Percentiles rank a stretch among this genome's conserved stretches.
Evolutionary conservation across 2,329 filamentous ascomycete species (phyloP).

Genomic region (Penicillium brevicompactum): DNA sequence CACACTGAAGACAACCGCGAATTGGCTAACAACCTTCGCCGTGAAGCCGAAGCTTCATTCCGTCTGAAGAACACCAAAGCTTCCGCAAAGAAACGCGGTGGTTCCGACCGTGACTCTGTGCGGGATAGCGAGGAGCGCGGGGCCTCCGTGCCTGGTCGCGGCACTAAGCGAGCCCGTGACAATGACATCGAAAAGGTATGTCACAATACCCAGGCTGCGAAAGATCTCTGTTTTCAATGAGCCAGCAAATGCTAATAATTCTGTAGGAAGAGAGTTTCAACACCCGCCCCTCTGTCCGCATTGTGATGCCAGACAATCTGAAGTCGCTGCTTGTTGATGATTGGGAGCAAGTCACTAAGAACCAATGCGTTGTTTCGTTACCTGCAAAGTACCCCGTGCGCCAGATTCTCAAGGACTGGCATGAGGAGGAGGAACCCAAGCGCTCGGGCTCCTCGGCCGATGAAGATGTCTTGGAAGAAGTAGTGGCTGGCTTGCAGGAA

Average conservation of each 20-base stretch:
- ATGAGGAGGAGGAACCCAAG: conserved; percentile 67
- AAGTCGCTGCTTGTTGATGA: conserved; percentile 95
- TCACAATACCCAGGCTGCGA: background rate
- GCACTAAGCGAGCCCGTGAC: conserved; percentile 48
- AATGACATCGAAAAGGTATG: conserved; percentile 52
- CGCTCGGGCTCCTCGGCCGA: conserved; percentile 64
- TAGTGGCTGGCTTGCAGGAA: conserved; percentile 80
- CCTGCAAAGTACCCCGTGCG: conserved; percentile 76
- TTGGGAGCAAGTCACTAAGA: conserved; percentile 98
- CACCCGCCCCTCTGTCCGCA: conserved; percentile 78
- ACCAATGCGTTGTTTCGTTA: conserved; percentile 82
- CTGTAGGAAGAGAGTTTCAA: conserved; percentile 85
- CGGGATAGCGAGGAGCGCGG: conserved; percentile 50
- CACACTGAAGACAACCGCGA: conserved; percentile 94
- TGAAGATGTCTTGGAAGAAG: conserved; percentile 85
- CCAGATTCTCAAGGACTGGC: conserved; percentile 79
- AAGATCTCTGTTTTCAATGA: background rate
- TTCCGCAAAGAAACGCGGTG: conserved; percentile 42
- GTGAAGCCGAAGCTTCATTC: conserved; percentile 42
- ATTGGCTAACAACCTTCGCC: conserved; percentile 62
- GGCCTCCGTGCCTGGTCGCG: conserved; percentile 46
- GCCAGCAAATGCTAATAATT: background rate
- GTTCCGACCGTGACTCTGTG: conserved; percentile 46
- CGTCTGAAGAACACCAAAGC: conserved; percentile 37
- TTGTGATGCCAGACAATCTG: conserved; percentile 83